Evolutionary conservation across 2,329 filamentous ascomycete species (phyloP).

Genomic region (Colletotrichum costaricense): DNA sequence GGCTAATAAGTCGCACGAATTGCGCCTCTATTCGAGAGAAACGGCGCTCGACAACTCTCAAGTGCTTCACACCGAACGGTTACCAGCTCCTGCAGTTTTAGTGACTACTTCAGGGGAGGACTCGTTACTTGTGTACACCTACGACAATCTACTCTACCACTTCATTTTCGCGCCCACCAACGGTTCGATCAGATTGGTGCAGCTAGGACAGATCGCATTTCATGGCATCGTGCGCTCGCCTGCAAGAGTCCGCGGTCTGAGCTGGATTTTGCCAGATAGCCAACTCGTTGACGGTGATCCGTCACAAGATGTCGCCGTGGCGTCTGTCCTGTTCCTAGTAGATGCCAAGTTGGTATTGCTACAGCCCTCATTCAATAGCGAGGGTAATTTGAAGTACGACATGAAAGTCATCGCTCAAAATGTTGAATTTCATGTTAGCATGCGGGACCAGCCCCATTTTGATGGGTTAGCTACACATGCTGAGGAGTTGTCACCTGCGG

Average conservation of each 20-base stretch:
- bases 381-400: conserved; percentile 92
- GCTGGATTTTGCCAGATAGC: conserved; percentile 93
- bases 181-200: conserved; percentile 80
- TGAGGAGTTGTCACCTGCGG: conserved; percentile 5
- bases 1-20: conserved; percentile 80
- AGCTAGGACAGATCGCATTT: conserved; percentile 98
- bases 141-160: conserved; percentile 95
- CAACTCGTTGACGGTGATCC: conserved; percentile 93
- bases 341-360: conserved; percentile 95
- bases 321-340: conserved; percentile 94
- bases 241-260: conserved; percentile 89
- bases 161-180: conserved; percentile 84
- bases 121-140: conserved; percentile 94
- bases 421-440: conserved; percentile 93
- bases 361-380: conserved; percentile 85
- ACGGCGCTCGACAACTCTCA: conserved; percentile 78
- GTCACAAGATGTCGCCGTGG: conserved; percentile 92
- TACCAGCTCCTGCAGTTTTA: conserved; percentile 89
- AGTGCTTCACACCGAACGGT: conserved; percentile 79
- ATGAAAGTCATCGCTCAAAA: conserved; percentile 98
- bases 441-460: conserved; percentile 80
- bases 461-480: conserved; percentile 43
- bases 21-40: conserved; percentile 94
- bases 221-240: conserved; percentile 96
- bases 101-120: conserved; percentile 92